Evolutionary conservation across 148 eudicot species (phyloP).

Genomic region (Chenopodium album): DNA sequence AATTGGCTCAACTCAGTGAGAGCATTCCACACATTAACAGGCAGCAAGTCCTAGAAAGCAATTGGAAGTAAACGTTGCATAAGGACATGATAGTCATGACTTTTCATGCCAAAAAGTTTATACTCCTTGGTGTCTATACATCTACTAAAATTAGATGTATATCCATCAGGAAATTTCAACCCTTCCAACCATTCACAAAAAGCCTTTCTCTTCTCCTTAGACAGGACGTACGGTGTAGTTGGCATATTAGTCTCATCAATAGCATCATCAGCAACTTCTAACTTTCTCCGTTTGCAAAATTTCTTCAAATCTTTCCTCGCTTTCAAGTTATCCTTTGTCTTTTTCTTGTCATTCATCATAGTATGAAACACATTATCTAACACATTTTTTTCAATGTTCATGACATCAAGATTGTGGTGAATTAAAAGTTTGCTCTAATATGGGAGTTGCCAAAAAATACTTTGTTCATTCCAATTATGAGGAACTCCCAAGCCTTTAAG

Average conservation of each 20-base stretch:
- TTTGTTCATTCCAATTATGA: too few species aligned
- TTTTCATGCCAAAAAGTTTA: slow-evolving; percentile 2
- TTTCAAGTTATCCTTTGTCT: background rate
- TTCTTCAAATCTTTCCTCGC: background rate
- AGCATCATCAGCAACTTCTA: background rate
- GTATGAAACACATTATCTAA: slow-evolving; percentile 19
- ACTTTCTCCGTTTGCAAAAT: background rate
- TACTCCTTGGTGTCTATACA: slow-evolving; percentile 18
- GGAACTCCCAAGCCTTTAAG: too few species aligned
- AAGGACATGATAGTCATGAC: slow-evolving; percentile 31
- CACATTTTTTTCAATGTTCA: slow-evolving; percentile 27
- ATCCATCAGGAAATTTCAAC: slow-evolving; percentile 24
- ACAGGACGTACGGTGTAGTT: slow-evolving; percentile 11
- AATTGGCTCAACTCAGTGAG: slow-evolving; percentile 29
- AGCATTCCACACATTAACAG: slow-evolving; percentile 13
- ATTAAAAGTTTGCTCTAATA: slow-evolving; percentile 8
- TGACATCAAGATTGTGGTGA: background rate
- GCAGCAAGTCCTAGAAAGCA: slow-evolving; percentile 23
- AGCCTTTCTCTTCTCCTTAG: background rate
- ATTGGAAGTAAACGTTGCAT: slow-evolving; percentile 26
- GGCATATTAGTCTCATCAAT: background rate
- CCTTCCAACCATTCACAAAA: slow-evolving; percentile 18
- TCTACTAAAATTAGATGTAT: slow-evolving; percentile 23
- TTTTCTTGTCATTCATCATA: background rate
- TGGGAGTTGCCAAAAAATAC: slow-evolving; percentile 7